Percentiles rank a stretch among this genome's conserved stretches.
These are phyloP conservation scores for Fistulifera solaris DNA, from an alignment of 108 stramenopile species.

Conservation along the genomic window DNA sequence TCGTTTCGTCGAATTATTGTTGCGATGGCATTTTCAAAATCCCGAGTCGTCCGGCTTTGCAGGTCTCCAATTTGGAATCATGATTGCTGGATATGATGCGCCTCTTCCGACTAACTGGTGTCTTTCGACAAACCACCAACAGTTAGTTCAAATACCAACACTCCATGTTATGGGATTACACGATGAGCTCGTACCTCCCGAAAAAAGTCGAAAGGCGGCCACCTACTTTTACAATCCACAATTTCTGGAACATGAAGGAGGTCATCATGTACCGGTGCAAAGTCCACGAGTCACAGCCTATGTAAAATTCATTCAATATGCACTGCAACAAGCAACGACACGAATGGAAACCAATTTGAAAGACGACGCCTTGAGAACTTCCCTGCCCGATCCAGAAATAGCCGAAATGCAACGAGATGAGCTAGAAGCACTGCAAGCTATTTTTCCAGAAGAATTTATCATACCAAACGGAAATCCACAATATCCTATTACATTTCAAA, in stretches of 20 bases:
- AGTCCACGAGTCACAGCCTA: constrained; percentile 34
- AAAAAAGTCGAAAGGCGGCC: constrained; percentile 27
- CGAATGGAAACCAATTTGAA: neutral
- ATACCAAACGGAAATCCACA: constrained; percentile 21
- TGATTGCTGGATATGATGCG: constrained; percentile 58
- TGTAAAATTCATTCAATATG: constrained; percentile 38
- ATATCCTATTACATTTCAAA: constrained; percentile 50
- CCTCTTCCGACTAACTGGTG: constrained; percentile 41
- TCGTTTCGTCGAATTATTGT: constrained; percentile 51
- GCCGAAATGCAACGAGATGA: constrained; percentile 54
- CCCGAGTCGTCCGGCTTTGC: constrained; percentile 21
- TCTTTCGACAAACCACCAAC: neutral
- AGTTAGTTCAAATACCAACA: constrained; percentile 25
- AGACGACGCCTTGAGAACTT: no score
- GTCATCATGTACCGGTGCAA: constrained; percentile 73
- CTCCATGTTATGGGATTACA: constrained; percentile 61
- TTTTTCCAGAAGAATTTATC: constrained; percentile 59
- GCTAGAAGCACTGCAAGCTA: constrained; percentile 53
- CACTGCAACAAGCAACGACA: neutral
- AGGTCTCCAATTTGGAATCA: constrained; percentile 39
- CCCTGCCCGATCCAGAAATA: constrained; percentile 66
- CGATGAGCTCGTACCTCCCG: constrained; percentile 46
- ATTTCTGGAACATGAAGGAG: constrained; percentile 41
- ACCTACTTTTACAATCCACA: constrained; percentile 5
- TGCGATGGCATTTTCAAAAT: constrained; percentile 7